These are phyloP conservation scores for Scutellaria galericulata DNA, from an alignment of 257 asterid genomes.

Conservation along the genomic window DNA sequence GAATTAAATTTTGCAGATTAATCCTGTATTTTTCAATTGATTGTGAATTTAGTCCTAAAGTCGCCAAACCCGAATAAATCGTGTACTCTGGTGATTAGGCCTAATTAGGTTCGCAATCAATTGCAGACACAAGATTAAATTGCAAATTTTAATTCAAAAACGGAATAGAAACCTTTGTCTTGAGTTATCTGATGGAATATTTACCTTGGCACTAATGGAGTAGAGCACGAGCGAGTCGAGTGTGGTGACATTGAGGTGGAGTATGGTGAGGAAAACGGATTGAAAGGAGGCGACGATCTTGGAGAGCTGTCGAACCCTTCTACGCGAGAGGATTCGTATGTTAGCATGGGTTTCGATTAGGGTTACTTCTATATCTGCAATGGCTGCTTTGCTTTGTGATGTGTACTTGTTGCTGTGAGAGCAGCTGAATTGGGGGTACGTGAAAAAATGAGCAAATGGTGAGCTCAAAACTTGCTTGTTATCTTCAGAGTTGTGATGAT, in stretches of 20 bases:
- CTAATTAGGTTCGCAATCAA: too few relatives aligned
- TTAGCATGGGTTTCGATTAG: slow-evolving; percentile 93
- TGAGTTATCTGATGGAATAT: not conserved
- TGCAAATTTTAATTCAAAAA: too few relatives aligned
- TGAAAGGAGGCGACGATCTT: slow-evolving; percentile 75
- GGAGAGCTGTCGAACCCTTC: slow-evolving; percentile 72
- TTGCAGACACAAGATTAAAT: too few relatives aligned
- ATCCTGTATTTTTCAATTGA: too few relatives aligned
- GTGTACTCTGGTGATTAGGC: too few relatives aligned
- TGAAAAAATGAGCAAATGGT: slow-evolving; percentile 80
- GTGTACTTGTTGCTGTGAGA: slow-evolving; percentile 58
- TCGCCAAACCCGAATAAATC: too few relatives aligned
- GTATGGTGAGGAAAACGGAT: slow-evolving; percentile 63
- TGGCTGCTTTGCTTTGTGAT: slow-evolving; percentile 67
- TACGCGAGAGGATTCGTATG: slow-evolving; percentile 71
- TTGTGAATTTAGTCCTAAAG: too few relatives aligned
- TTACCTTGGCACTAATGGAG: slow-evolving; percentile 95
- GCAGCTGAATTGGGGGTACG: slow-evolving; percentile 79
- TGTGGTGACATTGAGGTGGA: slow-evolving; percentile 88
- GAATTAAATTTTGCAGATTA: too few relatives aligned
- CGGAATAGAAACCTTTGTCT: too few relatives aligned
- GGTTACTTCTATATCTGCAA: slow-evolving; percentile 88
- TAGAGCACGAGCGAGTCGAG: slow-evolving; percentile 83
- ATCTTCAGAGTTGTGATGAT: not conserved
- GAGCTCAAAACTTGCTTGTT: not conserved